Percentiles rank a stretch among this genome's conserved stretches.
Conservation (phyloP, 345 rosid species). For the Salix purpurea region DNA sequence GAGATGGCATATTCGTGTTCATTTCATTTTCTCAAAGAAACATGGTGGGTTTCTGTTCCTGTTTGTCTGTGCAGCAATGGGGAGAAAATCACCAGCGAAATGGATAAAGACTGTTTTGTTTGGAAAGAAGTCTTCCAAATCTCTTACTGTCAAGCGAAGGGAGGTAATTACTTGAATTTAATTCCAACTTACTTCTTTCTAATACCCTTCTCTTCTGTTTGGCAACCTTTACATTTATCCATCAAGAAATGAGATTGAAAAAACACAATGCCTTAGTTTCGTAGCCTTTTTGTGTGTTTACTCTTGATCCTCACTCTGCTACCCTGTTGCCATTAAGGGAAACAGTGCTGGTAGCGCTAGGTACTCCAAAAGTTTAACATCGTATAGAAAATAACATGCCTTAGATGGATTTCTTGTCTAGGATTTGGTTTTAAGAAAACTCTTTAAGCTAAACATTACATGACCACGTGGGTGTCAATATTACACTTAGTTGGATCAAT, state of each 20-base stretch:
- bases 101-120: constrained; percentile 81
- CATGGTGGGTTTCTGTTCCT: constrained; percentile 15
- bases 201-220: background rate
- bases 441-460: too few species aligned
- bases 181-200: background rate
- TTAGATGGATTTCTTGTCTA: too few species aligned
- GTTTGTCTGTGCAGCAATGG: constrained; percentile 41
- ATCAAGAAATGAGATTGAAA: background rate
- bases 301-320: background rate
- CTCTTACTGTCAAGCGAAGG: constrained; percentile 46
- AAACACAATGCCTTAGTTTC: background rate
- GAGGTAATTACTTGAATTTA: constrained; percentile 41
- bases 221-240: background rate
- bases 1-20: background rate
- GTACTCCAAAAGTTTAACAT: background rate
- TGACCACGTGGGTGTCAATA: too few species aligned
- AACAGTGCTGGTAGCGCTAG: background rate
- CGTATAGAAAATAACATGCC: too few species aligned
- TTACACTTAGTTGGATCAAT: too few species aligned
- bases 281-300: background rate
- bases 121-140: constrained; percentile 78
- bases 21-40: too few species aligned
- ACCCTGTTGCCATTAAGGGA: background rate
- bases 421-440: too few species aligned
- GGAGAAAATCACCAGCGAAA: constrained; percentile 60